Evolutionary conservation across 768 basidiomycete species (phyloP).

Genomic region (Serendipita sp.): DNA sequence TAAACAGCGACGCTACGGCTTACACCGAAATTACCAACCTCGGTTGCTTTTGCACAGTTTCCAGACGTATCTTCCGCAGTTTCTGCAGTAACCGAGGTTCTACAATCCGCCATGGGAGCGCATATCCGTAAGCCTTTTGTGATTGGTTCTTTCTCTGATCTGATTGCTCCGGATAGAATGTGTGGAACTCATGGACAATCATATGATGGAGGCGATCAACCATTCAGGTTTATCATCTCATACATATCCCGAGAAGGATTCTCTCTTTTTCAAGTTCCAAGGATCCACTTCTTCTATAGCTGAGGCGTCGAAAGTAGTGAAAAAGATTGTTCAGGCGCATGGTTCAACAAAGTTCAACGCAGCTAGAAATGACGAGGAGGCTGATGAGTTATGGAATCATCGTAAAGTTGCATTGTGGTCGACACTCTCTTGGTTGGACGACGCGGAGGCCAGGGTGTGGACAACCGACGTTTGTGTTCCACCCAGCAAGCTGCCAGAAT

Average conservation of each 20-base stretch:
- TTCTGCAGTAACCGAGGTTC: constrained; percentile 54
- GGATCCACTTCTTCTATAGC: constrained; percentile 43
- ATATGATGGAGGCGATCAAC: constrained; percentile 36
- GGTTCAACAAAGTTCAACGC: constrained; percentile 54
- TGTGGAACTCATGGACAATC: constrained; percentile 64
- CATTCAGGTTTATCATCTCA: constrained; percentile 17
- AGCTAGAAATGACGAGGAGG: constrained; percentile 47
- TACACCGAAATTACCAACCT: constrained; percentile 66
- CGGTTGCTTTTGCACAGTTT: constrained; percentile 71
- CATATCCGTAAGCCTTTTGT: constrained; percentile 48
- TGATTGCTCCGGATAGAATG: constrained; percentile 37
- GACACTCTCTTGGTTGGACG: constrained; percentile 39
- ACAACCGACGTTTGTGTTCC: constrained; percentile 84
- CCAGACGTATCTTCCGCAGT: constrained; percentile 59
- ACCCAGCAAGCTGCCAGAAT: constrained; percentile 48
- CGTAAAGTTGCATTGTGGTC: constrained; percentile 35
- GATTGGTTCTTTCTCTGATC: not conserved
- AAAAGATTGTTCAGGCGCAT: constrained; percentile 42
- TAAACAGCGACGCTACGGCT: constrained; percentile 57
- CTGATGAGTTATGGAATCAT: constrained; percentile 55
- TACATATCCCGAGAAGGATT: constrained; percentile 34
- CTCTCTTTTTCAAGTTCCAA: constrained; percentile 79
- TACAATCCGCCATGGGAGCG: constrained; percentile 49
- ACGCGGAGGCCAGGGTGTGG: constrained; percentile 45
- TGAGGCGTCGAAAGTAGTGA: constrained; percentile 45